Evolutionary conservation across 1,139 yeast genomes (phyloP).

Genomic region (Meyerozyma elateridarum): DNA sequence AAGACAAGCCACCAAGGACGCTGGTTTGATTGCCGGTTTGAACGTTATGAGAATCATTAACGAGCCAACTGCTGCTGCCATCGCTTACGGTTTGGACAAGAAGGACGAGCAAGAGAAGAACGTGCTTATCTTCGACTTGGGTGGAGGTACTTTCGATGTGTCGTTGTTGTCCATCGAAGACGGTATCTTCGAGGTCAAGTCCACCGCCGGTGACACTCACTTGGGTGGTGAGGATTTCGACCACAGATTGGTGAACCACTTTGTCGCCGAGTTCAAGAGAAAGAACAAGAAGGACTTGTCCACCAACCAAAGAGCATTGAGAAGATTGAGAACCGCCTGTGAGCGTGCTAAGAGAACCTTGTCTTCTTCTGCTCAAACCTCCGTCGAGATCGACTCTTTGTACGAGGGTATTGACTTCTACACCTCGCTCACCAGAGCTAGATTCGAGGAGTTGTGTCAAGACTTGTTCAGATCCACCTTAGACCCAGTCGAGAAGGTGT

Average conservation of each 20-base stretch:
- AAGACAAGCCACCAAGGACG: constrained; percentile 62
- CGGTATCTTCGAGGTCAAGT: constrained; percentile 94
- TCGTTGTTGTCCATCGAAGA: constrained; percentile 89
- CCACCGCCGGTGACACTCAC: constrained; percentile 98
- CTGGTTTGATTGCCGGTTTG: constrained; percentile 58
- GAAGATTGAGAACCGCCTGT: constrained; percentile 40
- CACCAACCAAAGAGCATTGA: constrained; percentile 35
- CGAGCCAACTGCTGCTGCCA: constrained; percentile 63
- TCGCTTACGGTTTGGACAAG: constrained; percentile 65
- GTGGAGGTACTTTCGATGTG: constrained; percentile 99
- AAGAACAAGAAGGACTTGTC: constrained; percentile 36
- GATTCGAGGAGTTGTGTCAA: constrained; percentile 38
- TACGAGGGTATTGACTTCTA: constrained; percentile 38
- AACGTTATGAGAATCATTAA: constrained; percentile 57
- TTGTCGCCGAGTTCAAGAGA: constrained; percentile 34
- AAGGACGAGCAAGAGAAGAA: constrained; percentile 68
- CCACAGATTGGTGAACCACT: constrained; percentile 42
- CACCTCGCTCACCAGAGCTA: constrained; percentile 38
- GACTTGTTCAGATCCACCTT: constrained; percentile 37
- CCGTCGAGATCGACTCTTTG: constrained; percentile 35
- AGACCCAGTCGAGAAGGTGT: constrained; percentile 38
- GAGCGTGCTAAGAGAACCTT: constrained; percentile 40
- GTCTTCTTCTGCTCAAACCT: constrained; percentile 35
- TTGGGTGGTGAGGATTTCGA: constrained; percentile 85
- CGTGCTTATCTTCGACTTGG: constrained; percentile 88